phyloP scores from a whole-genome alignment of 208 protist species.

The Crithidia fasciculata region DNA sequence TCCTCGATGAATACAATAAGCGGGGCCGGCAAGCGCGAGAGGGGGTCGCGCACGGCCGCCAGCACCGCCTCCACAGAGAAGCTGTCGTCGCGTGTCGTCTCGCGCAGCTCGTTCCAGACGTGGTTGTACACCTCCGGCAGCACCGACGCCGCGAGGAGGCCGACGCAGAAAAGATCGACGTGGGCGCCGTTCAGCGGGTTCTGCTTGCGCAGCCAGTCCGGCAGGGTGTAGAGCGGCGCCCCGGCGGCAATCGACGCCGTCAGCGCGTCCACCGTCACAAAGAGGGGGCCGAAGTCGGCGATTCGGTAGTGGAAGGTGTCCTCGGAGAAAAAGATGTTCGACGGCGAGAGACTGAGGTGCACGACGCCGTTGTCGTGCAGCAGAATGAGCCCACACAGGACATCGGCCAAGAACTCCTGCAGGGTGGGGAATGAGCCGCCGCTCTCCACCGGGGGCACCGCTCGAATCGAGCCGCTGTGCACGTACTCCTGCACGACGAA shows the following conservation, averaged over 20 bases:
- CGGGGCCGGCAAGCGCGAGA: slow-evolving; percentile 25
- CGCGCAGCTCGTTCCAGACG: slow-evolving; percentile 44
- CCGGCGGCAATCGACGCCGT: slow-evolving; percentile 30
- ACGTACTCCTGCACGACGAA: slow-evolving; percentile 77
- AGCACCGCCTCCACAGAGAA: slow-evolving; percentile 42
- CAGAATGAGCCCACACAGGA: slow-evolving; percentile 60
- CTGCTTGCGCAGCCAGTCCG: slow-evolving; percentile 44
- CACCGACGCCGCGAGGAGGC: slow-evolving; percentile 69
- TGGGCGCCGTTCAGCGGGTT: slow-evolving; percentile 31
- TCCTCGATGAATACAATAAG: slow-evolving; percentile 63
- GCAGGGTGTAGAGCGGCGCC: slow-evolving; percentile 54
- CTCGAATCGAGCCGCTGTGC: slow-evolving; percentile 30
- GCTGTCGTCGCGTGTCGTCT: slow-evolving; percentile 5
- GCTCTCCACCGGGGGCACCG: slow-evolving; percentile 27
- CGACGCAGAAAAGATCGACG: slow-evolving; percentile 79
- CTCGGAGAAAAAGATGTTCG: slow-evolving; percentile 76
- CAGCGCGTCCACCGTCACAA: slow-evolving; percentile 61
- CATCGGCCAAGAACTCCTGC: slow-evolving; percentile 59
- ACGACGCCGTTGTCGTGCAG: slow-evolving; percentile 76
- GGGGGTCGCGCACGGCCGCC: slow-evolving; percentile 23
- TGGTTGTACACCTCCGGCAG: slow-evolving; percentile 51
- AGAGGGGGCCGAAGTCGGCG: slow-evolving; percentile 79
- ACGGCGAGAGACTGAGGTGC: slow-evolving; percentile 62
- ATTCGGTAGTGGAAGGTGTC: slow-evolving; percentile 50
- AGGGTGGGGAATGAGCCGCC: slow-evolving; percentile 34